These are phyloP conservation scores for Adansonia madagascariensis DNA, from an alignment of 441 rosid genomes.

Conservation along the genomic window DNA sequence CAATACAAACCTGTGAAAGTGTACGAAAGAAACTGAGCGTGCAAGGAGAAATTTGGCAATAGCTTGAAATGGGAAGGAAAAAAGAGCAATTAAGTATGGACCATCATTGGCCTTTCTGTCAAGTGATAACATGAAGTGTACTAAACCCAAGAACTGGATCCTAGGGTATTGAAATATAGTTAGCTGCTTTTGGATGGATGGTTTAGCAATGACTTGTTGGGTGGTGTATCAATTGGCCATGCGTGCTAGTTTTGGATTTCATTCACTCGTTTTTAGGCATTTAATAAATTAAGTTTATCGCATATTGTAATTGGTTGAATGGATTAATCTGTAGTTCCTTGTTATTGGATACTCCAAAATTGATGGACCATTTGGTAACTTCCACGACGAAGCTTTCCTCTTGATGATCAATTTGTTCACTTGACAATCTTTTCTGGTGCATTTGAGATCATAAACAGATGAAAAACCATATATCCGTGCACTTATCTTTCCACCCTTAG, in stretches of 20 bases:
- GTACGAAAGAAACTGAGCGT: neutral
- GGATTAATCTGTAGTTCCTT: neutral
- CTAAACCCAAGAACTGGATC: neutral
- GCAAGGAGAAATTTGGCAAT: neutral
- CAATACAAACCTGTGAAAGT: too few relatives aligned
- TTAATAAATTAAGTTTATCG: neutral
- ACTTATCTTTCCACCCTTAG: neutral
- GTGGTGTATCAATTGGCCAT: too few relatives aligned
- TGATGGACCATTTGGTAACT: neutral
- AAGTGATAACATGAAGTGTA: neutral
- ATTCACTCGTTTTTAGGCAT: neutral
- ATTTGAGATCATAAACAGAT: slow-evolving; percentile 12
- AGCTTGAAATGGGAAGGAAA: neutral
- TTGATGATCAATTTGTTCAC: neutral
- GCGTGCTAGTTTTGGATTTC: too few relatives aligned
- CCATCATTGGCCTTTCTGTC: neutral
- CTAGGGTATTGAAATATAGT: neutral
- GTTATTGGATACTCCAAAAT: neutral
- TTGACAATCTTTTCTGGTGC: neutral
- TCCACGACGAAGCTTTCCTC: neutral
- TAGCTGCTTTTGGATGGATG: neutral
- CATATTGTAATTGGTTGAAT: neutral
- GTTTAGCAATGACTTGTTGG: too few relatives aligned
- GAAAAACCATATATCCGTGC: neutral
- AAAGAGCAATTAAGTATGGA: neutral